Evolutionary conservation across 2,329 filamentous ascomycete species (phyloP).

Genomic region (Sclerotiophoma versabilis): DNA sequence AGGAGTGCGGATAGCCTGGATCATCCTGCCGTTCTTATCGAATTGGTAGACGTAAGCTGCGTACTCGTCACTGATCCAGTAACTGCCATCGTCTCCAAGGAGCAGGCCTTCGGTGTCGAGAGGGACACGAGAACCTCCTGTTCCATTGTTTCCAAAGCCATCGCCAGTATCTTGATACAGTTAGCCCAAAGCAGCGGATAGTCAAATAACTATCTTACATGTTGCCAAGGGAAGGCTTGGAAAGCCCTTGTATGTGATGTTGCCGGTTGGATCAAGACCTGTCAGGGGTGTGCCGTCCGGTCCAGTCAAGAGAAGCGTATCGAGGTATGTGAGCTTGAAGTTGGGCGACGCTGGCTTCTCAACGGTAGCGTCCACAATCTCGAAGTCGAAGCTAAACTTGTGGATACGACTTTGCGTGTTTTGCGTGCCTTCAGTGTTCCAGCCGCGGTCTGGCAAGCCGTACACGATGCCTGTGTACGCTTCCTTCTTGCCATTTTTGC

Average conservation of each 20-base stretch:
- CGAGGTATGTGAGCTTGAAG: conserved; percentile 66
- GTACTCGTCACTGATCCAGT: conserved; percentile 70
- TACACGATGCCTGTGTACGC: conserved; percentile 69
- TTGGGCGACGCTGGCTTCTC: conserved; percentile 65
- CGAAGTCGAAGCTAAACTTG: conserved; percentile 69
- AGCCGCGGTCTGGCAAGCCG: conserved; percentile 71
- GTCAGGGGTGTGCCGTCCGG: conserved; percentile 68
- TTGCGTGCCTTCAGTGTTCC: conserved; percentile 74
- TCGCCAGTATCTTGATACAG: conserved; percentile 60
- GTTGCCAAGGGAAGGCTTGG: conserved; percentile 68
- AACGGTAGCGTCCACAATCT: conserved; percentile 60
- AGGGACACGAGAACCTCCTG: conserved; percentile 65
- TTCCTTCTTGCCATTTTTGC: conserved; percentile 50
- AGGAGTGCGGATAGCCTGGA: conserved; percentile 69
- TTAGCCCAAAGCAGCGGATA: not conserved
- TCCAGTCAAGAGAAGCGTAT: conserved; percentile 70
- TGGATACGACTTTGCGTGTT: conserved; percentile 74
- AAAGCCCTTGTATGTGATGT: conserved; percentile 62
- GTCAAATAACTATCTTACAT: conserved; percentile 43
- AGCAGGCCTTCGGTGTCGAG: conserved; percentile 73
- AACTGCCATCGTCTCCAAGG: conserved; percentile 65
- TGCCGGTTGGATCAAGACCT: conserved; percentile 25
- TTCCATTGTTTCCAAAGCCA: conserved; percentile 68
- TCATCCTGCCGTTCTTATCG: conserved; percentile 63
- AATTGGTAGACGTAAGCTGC: conserved; percentile 77